Evolutionary conservation across 345 rosid genomes (phyloP).

Genomic region (Anacardium occidentale): DNA sequence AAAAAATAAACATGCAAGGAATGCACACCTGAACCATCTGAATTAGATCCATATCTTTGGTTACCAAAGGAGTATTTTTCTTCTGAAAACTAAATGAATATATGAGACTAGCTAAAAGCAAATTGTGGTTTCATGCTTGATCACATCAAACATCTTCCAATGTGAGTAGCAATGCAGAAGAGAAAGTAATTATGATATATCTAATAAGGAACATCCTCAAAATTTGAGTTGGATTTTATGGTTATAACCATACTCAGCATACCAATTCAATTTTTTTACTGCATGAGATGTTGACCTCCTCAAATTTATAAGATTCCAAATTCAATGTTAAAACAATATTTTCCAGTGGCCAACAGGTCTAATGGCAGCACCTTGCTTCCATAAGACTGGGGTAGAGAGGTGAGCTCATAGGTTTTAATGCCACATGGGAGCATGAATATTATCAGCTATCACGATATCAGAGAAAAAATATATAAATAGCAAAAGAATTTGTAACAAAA

Average conservation of each 20-base stretch:
- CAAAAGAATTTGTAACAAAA: background rate
- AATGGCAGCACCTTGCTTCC: background rate
- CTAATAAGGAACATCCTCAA: background rate
- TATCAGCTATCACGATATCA: background rate
- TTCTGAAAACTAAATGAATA: background rate
- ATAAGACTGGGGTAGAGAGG: background rate
- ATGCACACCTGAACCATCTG: background rate
- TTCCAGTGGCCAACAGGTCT: background rate
- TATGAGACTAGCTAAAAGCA: background rate
- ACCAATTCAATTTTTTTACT: background rate
- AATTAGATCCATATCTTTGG: background rate
- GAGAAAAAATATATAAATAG: background rate
- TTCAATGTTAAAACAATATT: background rate
- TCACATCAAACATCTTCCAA: background rate
- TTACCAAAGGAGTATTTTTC: background rate
- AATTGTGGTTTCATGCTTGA: background rate
- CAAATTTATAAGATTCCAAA: slow-evolving; percentile 8
- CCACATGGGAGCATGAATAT: background rate
- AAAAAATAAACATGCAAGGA: background rate
- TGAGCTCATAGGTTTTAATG: background rate
- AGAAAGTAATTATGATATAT: background rate
- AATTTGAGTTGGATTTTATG: background rate
- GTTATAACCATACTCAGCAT: background rate
- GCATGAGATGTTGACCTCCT: background rate
- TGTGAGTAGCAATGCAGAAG: background rate